A percentile compares a stretch with the other conserved stretches of the same genome.
Evolutionary conservation across 2,329 filamentous ascomycete genomes (phyloP).

Genomic region (Aureobasidium sp.): DNA sequence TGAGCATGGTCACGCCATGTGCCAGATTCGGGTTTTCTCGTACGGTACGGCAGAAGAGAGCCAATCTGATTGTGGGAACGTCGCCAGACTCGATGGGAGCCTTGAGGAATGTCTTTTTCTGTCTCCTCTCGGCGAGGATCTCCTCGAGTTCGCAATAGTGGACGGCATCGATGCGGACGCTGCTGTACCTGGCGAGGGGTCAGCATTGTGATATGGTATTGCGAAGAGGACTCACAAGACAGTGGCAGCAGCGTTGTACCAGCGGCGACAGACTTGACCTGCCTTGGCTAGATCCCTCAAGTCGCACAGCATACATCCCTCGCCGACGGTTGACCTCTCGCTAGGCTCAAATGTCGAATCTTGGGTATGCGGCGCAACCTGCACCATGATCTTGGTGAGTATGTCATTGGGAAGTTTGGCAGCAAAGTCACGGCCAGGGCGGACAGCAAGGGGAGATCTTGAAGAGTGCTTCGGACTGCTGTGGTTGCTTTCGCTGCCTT

Average conservation of each 20-base stretch:
- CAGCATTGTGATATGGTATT: not conserved
- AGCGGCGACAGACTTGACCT: constrained; percentile 64
- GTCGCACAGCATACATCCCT: constrained; percentile 90
- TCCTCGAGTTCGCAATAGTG: constrained; percentile 91
- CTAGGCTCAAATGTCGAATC: constrained; percentile 76
- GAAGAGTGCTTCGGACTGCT: constrained; percentile 18
- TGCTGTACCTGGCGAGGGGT: constrained; percentile 51
- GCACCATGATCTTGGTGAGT: constrained; percentile 68
- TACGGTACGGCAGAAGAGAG: constrained; percentile 73
- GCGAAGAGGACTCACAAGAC: constrained; percentile 52
- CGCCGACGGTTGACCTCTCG: constrained; percentile 70
- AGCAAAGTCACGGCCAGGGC: constrained; percentile 36
- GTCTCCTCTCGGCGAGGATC: constrained; percentile 69
- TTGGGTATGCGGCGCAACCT: constrained; percentile 73
- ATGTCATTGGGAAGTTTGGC: constrained; percentile 57
- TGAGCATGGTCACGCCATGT: constrained; percentile 66
- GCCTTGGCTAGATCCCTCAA: constrained; percentile 80
- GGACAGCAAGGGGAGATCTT: constrained; percentile 16
- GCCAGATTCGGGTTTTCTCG: constrained; percentile 68
- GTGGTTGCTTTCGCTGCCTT: constrained; percentile 30
- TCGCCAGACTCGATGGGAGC: constrained; percentile 64
- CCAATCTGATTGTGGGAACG: constrained; percentile 66
- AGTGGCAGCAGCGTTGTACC: constrained; percentile 54
- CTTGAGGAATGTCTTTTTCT: constrained; percentile 57
- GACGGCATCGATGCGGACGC: constrained; percentile 86